Evolutionary conservation across 2,329 filamentous ascomycete genomes (phyloP).

Genomic region (Phaeosphaeria sp.): DNA sequence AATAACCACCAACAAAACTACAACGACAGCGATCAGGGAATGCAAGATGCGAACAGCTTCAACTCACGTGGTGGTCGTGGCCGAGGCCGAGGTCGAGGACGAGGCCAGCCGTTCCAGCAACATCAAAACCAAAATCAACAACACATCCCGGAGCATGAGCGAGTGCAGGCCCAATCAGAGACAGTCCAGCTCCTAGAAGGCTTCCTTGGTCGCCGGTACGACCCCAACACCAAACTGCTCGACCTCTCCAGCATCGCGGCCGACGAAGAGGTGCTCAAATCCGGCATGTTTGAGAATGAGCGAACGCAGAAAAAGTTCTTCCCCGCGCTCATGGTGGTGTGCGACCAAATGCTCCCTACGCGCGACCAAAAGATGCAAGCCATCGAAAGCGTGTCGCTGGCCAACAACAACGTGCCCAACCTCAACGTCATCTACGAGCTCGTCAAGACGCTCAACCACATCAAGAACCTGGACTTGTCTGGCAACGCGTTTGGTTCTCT

Average conservation of each 20-base stretch:
- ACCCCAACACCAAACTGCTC: conserved; percentile 74
- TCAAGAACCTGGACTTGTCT: conserved; percentile 82
- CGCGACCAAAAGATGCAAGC: conserved; percentile 72
- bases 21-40: conserved; percentile 12
- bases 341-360: conserved; percentile 72
- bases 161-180: conserved; percentile 16
- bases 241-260: conserved; percentile 79
- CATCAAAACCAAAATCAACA: conserved; percentile 74
- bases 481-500: conserved; percentile 80
- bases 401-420: conserved; percentile 78
- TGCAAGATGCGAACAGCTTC: conserved; percentile 13
- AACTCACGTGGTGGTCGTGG: conserved; percentile 22
- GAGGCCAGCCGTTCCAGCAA: conserved; percentile 19
- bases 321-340: conserved; percentile 87
- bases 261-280: conserved; percentile 73
- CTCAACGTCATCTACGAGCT: conserved; percentile 76
- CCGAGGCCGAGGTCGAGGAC: conserved; percentile 26
- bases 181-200: conserved; percentile 70
- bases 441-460: conserved; percentile 79
- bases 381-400: conserved; percentile 81
- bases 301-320: conserved; percentile 86
- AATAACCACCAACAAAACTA: not conserved
- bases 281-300: conserved; percentile 77
- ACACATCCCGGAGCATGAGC: conserved; percentile 63
- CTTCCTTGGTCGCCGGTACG: conserved; percentile 79